Evolutionary conservation across 345 rosid genomes (phyloP), one percentile per base, ranked within the genome.

Genomic region (Laguncularia racemosa): DNA sequence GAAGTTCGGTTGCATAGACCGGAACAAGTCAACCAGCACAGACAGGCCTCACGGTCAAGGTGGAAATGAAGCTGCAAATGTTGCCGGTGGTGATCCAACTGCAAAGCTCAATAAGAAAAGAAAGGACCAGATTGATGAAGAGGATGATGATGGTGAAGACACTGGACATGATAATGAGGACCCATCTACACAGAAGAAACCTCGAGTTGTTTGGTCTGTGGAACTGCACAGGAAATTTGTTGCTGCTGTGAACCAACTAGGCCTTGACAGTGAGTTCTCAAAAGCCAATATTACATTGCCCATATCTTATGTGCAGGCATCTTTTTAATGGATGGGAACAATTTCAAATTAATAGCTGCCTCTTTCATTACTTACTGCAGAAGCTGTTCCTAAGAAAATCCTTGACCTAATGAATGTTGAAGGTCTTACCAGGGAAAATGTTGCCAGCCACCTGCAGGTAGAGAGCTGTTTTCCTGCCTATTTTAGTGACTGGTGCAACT

Each of bases 391-490:
- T 2, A 93, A 93, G 73, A 87, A 84, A 81, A 90, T 93, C 63
- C 90, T 93, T 28, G 96, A 89, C 67, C 57, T 89, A 58, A 93
- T 93, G 99, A 83, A 85, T 68, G 97, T 83, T 58, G 97, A 82
- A 57, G 82, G 82, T 53, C 87, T 91, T 48, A 86, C 93, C 46
- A 81, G 96, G 70, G 98, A 91, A 71, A 89, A 91, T 59, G 95
- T 91, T 26, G 96, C 95, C 48, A 91, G 98, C 75, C 98, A 91
- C 71, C 88, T 91, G 65, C 98, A 91, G 98, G 98, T 71, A 66
- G 21, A 51, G 23, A 40, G 47, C 46, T 51, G 45, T 50, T 16
- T 18, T 50, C 23, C 49, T 20, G 17, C 67, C 53, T 23, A 43
- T 48, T 44, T 52, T 20, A 16, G 20, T 26, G 2, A 5, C 15